Percentiles rank a stretch among this genome's conserved stretches.
phyloP scores from a whole-genome alignment of 208 protist genomes.

The Crithidia expoeki region DNA sequence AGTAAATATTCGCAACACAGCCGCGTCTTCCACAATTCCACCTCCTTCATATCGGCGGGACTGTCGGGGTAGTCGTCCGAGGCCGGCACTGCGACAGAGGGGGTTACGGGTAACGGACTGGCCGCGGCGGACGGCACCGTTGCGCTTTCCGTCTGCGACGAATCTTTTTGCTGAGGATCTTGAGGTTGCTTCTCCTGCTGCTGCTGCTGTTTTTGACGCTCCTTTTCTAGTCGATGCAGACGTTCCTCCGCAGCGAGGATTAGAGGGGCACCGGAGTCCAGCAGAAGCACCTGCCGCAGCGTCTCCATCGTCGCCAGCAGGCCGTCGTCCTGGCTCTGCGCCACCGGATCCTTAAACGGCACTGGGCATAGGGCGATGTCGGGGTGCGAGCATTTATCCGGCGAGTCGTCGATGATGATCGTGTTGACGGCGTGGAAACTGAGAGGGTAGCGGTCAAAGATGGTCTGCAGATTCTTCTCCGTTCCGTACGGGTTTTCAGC shows the following conservation, averaged over 20 bases:
- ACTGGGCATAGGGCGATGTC: slow-evolving; percentile 89
- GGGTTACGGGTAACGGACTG: background rate
- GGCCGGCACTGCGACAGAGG: background rate
- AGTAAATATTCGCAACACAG: slow-evolving; percentile 74
- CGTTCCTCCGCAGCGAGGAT: slow-evolving; percentile 77
- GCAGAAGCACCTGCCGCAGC: slow-evolving; percentile 73
- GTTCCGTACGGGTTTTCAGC: slow-evolving; percentile 78
- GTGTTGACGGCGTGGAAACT: slow-evolving; percentile 91
- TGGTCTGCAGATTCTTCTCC: slow-evolving; percentile 84
- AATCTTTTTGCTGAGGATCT: background rate
- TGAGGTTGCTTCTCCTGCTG: background rate
- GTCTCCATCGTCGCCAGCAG: slow-evolving; percentile 69
- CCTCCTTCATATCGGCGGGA: slow-evolving; percentile 35
- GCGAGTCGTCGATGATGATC: slow-evolving; percentile 91
- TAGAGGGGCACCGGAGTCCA: slow-evolving; percentile 70
- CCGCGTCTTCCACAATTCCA: slow-evolving; percentile 65
- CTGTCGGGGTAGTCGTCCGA: background rate
- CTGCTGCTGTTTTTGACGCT: slow-evolving; percentile 11
- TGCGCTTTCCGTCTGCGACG: background rate
- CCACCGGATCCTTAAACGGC: slow-evolving; percentile 73
- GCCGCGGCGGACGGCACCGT: background rate
- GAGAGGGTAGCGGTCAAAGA: slow-evolving; percentile 82
- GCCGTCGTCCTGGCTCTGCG: slow-evolving; percentile 67
- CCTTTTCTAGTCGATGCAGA: slow-evolving; percentile 29
- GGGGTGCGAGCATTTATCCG: slow-evolving; percentile 90